Evolutionary conservation across 1,284 basidiomycete species (phyloP), one percentile per base, ranked within the genome.

Genomic region (Rhizoctonia solani): DNA sequence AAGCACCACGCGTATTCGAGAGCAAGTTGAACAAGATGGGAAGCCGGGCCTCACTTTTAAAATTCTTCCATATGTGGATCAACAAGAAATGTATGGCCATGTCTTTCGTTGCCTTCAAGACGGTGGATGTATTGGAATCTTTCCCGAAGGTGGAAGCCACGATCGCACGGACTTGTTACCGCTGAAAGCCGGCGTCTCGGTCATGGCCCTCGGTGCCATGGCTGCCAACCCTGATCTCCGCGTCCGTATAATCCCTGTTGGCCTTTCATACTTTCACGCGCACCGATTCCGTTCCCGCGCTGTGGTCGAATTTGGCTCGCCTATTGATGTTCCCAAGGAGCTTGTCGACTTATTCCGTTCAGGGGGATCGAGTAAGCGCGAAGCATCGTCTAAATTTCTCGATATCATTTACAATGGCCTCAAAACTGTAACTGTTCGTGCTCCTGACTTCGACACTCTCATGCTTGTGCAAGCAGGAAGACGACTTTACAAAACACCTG

Each of bases 191-290:
- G 95, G 95, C 3, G 94, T 98, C 53, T 91, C 94, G 1, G 85
- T 98, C 72, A 98, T 98, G 95, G 94, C 95, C n/a, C 83, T 98
- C 3, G 95, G 95, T 37, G 95, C 95, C 1, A 95, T 98, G 92
- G 91, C 92, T 2, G 89, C 90, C 70, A 86, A 98, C 76, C 88
- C 93, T n/a, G 84, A 81, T 58, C 82, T 94, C 58, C 87, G 87
- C 72, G 93, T 98, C 73, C 92, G 92, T 77, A 92, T 98, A 69
- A 92, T 98, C 6, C 95, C 95, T 27, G 94, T 96, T 70, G 95
- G 95, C 14, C 80, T 98, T 39, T 93, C 91, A 8, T 98, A 98
- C 76, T 98, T 98, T 78, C 95, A 98, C 78, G 87, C 95, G 0
- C 91, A 98, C 78, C 88, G 90, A 70, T 98, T 98, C 81, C 88